phyloP scores from a whole-genome alignment of 208 protist genomes.

The Naegleria gruberi region DNA sequence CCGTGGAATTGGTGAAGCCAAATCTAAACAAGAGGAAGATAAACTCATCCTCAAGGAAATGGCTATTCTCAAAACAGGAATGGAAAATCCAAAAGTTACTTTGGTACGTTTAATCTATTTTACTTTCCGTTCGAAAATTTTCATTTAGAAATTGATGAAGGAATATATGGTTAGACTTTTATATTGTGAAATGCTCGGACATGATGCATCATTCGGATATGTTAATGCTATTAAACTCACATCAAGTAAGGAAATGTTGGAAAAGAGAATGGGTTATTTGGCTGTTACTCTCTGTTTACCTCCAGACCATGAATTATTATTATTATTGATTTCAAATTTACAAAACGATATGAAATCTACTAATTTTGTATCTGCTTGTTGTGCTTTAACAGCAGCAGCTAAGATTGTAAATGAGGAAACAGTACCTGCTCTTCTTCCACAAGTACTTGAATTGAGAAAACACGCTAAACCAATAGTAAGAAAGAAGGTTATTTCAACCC shows the following conservation, averaged over 20 bases:
- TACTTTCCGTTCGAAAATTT: background rate
- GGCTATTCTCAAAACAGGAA: constrained; percentile 42
- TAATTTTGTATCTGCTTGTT: constrained; percentile 74
- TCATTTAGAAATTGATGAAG: constrained; percentile 38
- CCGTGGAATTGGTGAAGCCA: constrained; percentile 50
- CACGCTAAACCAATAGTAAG: constrained; percentile 54
- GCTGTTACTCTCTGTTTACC: constrained; percentile 67
- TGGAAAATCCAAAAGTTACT: background rate
- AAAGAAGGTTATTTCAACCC: constrained; percentile 76
- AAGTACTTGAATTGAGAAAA: constrained; percentile 48
- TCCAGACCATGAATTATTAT: constrained; percentile 74
- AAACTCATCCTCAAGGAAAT: constrained; percentile 56
- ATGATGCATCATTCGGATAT: constrained; percentile 75
- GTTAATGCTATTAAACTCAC: constrained; percentile 91
- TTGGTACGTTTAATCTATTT: background rate
- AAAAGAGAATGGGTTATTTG: constrained; percentile 82
- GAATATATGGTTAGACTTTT: constrained; percentile 69
- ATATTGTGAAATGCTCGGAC: constrained; percentile 91
- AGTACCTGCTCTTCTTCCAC: constrained; percentile 62
- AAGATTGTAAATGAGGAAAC: constrained; percentile 71
- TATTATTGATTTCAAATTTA: constrained; percentile 85
- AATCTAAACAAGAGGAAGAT: constrained; percentile 69
- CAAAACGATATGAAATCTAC: constrained; percentile 73
- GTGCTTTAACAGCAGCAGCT: constrained; percentile 71
- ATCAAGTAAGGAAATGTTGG: constrained; percentile 45